Percentiles rank a stretch among this genome's conserved stretches.
phyloP scores from a whole-genome alignment of 768 basidiomycete species.

The Mycena olivaceomarginata region DNA sequence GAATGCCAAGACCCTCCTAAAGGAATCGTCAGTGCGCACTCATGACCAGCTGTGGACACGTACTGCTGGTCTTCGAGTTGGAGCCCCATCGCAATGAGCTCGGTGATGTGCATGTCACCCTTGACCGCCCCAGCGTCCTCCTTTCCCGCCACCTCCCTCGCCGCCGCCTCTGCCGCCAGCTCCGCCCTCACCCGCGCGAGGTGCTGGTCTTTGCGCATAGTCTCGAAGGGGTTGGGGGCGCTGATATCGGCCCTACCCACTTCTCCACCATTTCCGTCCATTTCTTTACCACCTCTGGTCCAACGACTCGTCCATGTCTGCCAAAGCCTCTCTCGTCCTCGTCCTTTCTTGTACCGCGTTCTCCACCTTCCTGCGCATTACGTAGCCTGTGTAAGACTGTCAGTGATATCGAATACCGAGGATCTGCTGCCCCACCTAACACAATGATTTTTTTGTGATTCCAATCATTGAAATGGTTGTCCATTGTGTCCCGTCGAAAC shows the following conservation, averaged over 20 bases:
- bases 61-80: conserved; percentile 42
- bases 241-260: conserved; percentile 34
- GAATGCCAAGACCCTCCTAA: no score
- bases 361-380: neutral
- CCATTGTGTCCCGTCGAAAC: conserved; percentile 42
- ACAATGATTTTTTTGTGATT: neutral
- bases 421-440: neutral
- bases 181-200: conserved; percentile 36
- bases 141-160: neutral
- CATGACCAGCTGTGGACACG: conserved; percentile 12
- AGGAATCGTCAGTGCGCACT: no score
- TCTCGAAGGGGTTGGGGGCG: conserved; percentile 34
- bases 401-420: no score
- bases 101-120: conserved; percentile 24
- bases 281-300: neutral
- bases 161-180: conserved; percentile 43
- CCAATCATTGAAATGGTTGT: conserved; percentile 18
- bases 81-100: conserved; percentile 34
- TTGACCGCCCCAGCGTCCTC: neutral
- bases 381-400: neutral
- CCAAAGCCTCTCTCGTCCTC: neutral
- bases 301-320: neutral
- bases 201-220: conserved; percentile 16
- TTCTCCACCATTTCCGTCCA: conserved; percentile 24
- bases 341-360: neutral